Evolutionary conservation across 176 grass and related monocot species (phyloP), one percentile per base, ranked within the genome.

Genomic region (Saccharum spontaneum): DNA sequence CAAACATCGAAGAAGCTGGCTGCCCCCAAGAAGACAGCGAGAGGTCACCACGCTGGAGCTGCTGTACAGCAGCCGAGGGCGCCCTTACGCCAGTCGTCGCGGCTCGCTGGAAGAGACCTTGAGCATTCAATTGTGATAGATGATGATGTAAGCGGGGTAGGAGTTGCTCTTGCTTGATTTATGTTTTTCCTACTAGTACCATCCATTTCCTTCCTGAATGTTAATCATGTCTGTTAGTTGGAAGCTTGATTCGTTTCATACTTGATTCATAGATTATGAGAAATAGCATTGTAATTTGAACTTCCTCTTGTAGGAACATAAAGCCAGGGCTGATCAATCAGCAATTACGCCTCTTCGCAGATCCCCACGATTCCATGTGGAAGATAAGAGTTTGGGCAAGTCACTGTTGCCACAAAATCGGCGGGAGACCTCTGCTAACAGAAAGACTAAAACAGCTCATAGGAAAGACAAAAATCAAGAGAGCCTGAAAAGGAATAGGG

Each of bases 221-320:
- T 43, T 61, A 41, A 41, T 20, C 33, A 45, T 84, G 23, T 49
- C 67, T 38, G 48, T 49, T 76, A 50, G 18, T 38, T 61, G 6
- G 33, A 63, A 20, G n/a, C 39, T 81, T 62, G 62, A 80, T 39
- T 70, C 24, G 55, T 6, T 86, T 76, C 15, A 65, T 2, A 45
- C 8, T 36, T 57, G 1, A 30, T 79, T 79, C 44, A 71, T 41
- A 18, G 41, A 28, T 72, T 59, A 15, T 9, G 24, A 82, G n/a
- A 73, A 71, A 73, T 24, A 16, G 4, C 22, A 5, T 79, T 72
- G 22, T 79, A 72, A 90, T 69, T 67, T 86, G 16, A 39, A 59
- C 11, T 78, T 20, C 49, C 34, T 59, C 37, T 79, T 86, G 59
- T 34, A 90, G 88, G 79, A 83, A 48, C 23, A n/a, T 59, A 37